Evolutionary conservation across 805 yeast species (phyloP), one percentile per base, ranked within the genome.

Genomic region (Candida lessepsii): DNA sequence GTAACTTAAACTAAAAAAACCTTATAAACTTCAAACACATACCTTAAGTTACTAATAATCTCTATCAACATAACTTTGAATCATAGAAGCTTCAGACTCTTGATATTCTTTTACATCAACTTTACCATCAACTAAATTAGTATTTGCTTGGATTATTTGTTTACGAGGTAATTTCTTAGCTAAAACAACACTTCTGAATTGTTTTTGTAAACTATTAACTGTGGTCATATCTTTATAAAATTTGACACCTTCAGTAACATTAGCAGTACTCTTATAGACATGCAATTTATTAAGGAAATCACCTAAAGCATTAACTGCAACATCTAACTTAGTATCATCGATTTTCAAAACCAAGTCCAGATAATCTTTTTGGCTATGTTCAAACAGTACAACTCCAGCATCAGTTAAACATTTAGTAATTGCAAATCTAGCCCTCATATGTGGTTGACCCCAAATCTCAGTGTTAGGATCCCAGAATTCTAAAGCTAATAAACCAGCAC

Each of bases 371-470:
- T 61, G 62, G 45, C 73, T 67, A 51, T 71, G 67, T 26, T 70
- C 71, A 37, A 88, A 63, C 35, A 67, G 65, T 19, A 80, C 80
- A 28, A 87, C 81, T 20, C 84, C 81, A 1, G 88, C 82, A 39
- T 79, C 72, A 52, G 84, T 63, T 57, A 86, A 80, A 10, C 82
- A 75, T 65, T 85, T 86, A 73, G 86, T 72, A 50, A 88, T 87
- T 23, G 93, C 86, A 63, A 75, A 88, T 61, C 96, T 73, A 3
- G 96, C 96, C 66, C 87, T 95, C 88, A 87, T 86, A 60, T 88
- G 96, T 10, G 96, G 81, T 66, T 88, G 96, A 21, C 96, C 96
- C 96, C 96, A 88, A 63, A 86, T 87, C 44, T 70, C 67, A 20
- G 86, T 74, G 32, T 63, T 63, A 28, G 96, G 96, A 60, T 88